Percentiles rank a stretch among this genome's conserved stretches.
Conservation (phyloP, 768 basidiomycete species). For the Atractiella rhizophila region DNA sequence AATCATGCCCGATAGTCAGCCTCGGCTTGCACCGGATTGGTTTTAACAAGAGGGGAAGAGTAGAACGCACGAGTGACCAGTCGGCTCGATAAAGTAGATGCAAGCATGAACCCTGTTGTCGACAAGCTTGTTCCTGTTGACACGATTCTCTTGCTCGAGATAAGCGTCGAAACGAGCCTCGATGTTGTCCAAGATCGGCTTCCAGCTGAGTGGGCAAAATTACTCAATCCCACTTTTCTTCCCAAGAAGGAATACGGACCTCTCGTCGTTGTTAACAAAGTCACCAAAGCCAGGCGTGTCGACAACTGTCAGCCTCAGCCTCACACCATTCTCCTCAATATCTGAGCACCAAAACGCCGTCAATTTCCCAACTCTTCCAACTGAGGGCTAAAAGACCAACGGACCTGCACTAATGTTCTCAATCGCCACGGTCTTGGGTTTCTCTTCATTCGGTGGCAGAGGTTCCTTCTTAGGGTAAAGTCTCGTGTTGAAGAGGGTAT, state of each 20-base stretch:
- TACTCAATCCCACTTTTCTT: background rate
- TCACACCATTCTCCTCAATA: constrained; percentile 86
- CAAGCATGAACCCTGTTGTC: constrained; percentile 98
- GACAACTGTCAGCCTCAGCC: constrained; percentile 82
- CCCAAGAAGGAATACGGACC: constrained; percentile 30
- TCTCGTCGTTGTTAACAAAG: constrained; percentile 96
- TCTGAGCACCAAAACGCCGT: constrained; percentile 28
- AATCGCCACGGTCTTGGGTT: constrained; percentile 90
- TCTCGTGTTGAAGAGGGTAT: constrained; percentile 97
- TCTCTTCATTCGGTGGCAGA: constrained; percentile 56
- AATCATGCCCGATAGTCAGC: too few species aligned
- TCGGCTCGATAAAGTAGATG: constrained; percentile 94
- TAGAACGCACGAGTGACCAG: constrained; percentile 90
- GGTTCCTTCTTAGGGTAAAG: constrained; percentile 95
- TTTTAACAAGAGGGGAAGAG: too few species aligned
- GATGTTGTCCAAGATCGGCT: constrained; percentile 96
- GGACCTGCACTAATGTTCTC: constrained; percentile 77
- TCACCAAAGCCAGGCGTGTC: constrained; percentile 98
- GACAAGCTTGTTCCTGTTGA: constrained; percentile 90
- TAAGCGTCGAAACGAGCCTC: constrained; percentile 98
- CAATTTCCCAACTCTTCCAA: background rate
- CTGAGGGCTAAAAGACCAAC: constrained; percentile 17
- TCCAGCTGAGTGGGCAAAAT: constrained; percentile 43
- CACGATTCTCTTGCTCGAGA: constrained; percentile 92
- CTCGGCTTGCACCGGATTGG: too few species aligned